These are phyloP conservation scores for Phytophthora citrophthora DNA, from an alignment of 352 stramenopile species.

Conservation along the genomic window DNA sequence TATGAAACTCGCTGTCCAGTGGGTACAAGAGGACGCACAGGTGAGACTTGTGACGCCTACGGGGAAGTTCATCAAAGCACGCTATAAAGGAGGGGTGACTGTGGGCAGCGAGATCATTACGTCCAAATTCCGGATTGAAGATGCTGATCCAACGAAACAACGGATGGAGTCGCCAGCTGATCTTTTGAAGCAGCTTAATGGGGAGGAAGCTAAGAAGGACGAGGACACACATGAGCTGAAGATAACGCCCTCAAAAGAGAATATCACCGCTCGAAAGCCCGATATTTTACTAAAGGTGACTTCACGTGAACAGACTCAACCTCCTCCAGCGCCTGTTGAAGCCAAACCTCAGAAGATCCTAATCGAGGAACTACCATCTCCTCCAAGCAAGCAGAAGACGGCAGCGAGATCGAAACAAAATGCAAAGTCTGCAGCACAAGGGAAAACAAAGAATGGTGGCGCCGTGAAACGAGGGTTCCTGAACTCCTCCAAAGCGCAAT, in stretches of 20 bases:
- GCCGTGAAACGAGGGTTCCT: slow-evolving; percentile 84
- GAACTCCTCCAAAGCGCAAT: slow-evolving; percentile 56
- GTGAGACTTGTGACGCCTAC: slow-evolving; percentile 43
- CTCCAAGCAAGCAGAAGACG: slow-evolving; percentile 13
- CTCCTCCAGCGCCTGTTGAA: slow-evolving; percentile 17
- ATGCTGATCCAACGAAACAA: slow-evolving; percentile 27
- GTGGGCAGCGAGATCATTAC: slow-evolving; percentile 72
- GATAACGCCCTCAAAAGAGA: slow-evolving; percentile 22
- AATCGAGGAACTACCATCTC: slow-evolving; percentile 53
- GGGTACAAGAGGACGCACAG: slow-evolving; percentile 73
- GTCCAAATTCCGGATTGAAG: slow-evolving; percentile 76
- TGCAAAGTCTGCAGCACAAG: slow-evolving; percentile 5
- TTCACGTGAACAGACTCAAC: slow-evolving; percentile 3
- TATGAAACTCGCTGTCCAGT: slow-evolving; percentile 80
- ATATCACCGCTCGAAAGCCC: neutral
- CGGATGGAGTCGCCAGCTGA: slow-evolving; percentile 55
- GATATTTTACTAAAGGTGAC: slow-evolving; percentile 16
- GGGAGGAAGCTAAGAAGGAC: slow-evolving; percentile 30
- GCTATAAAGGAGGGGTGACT: slow-evolving; percentile 78
- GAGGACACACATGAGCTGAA: slow-evolving; percentile 11
- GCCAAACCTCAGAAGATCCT: slow-evolving; percentile 32
- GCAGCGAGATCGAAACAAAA: neutral
- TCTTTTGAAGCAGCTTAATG: slow-evolving; percentile 61
- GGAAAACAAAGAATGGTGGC: slow-evolving; percentile 21
- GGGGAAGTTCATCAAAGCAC: slow-evolving; percentile 87